These are phyloP conservation scores for Solanum rostratum DNA, from an alignment of 257 asterid species.

Conservation along the genomic window DNA sequence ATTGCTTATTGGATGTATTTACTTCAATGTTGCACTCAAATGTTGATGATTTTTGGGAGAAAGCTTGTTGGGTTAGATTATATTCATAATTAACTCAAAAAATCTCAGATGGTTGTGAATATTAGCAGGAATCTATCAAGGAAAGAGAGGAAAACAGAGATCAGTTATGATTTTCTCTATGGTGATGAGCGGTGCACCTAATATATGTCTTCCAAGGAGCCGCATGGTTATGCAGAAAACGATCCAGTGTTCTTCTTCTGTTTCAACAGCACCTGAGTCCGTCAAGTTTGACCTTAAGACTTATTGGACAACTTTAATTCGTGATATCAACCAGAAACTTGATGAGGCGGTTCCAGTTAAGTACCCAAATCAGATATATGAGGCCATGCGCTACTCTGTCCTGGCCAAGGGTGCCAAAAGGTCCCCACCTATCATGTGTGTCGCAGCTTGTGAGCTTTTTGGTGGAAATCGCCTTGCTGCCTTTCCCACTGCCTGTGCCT, in stretches of 20 bases:
- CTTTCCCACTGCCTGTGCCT: slow-evolving; percentile 98
- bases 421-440: slow-evolving; percentile 90
- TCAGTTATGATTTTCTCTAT: slow-evolving; percentile 12
- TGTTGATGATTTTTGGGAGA: background rate
- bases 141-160: background rate
- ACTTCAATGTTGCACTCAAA: background rate
- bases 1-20: background rate
- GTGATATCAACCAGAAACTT: slow-evolving; percentile 70
- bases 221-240: slow-evolving; percentile 26
- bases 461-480: slow-evolving; percentile 83
- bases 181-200: slow-evolving; percentile 5
- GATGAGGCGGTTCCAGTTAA: slow-evolving; percentile 72
- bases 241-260: slow-evolving; percentile 29
- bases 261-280: slow-evolving; percentile 8
- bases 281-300: slow-evolving; percentile 63
- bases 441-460: slow-evolving; percentile 85
- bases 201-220: slow-evolving; percentile 4
- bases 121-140: background rate
- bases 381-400: slow-evolving; percentile 94
- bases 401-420: slow-evolving; percentile 83
- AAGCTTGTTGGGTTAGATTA: background rate
- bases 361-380: slow-evolving; percentile 88
- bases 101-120: background rate
- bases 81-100: background rate
- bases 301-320: slow-evolving; percentile 57